These are phyloP conservation scores for Xerocomus brunneocitrinus DNA, from an alignment of 768 basidiomycete species.

Conservation along the genomic window DNA sequence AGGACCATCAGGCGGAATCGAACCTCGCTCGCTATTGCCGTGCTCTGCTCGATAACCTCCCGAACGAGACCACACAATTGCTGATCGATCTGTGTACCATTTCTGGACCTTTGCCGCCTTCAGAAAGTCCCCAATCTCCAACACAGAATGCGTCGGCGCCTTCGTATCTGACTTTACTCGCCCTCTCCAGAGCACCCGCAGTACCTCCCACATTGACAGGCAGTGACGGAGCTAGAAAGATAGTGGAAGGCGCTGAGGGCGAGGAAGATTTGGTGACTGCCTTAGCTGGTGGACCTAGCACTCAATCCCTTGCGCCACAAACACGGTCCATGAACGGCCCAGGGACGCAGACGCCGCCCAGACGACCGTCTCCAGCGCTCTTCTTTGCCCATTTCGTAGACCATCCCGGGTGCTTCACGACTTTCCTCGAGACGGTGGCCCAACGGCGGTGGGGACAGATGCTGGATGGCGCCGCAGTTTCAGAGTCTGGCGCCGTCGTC, in stretches of 20 bases:
- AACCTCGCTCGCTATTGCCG: conserved; percentile 87
- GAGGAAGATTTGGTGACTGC: conserved; percentile 18
- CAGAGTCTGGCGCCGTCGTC: conserved; percentile 7
- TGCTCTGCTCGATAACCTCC: conserved; percentile 75
- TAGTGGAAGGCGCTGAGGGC: conserved; percentile 9
- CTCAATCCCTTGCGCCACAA: conserved; percentile 11
- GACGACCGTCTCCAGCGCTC: conserved; percentile 71
- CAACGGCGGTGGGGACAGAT: conserved; percentile 73
- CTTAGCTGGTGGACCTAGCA: conserved; percentile 26
- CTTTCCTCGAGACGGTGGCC: conserved; percentile 87
- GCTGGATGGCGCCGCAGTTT: conserved; percentile 38
- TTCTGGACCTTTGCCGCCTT: conserved; percentile 41
- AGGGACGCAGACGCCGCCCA: conserved; percentile 33
- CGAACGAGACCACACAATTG: conserved; percentile 84
- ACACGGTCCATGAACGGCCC: conserved; percentile 4
- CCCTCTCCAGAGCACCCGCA: conserved; percentile 55
- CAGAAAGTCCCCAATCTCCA: conserved; percentile 18
- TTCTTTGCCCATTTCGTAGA: conserved; percentile 96
- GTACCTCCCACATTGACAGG: conserved; percentile 40
- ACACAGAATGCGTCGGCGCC: conserved; percentile 34
- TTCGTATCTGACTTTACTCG: conserved; percentile 79
- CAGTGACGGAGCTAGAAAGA: conserved; percentile 20
- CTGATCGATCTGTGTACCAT: conserved; percentile 90
- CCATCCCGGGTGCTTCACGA: conserved; percentile 75
- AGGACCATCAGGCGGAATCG: conserved; percentile 65